phyloP scores from a whole-genome alignment of 1,284 basidiomycete genomes.

The Pterulicium gracile region DNA sequence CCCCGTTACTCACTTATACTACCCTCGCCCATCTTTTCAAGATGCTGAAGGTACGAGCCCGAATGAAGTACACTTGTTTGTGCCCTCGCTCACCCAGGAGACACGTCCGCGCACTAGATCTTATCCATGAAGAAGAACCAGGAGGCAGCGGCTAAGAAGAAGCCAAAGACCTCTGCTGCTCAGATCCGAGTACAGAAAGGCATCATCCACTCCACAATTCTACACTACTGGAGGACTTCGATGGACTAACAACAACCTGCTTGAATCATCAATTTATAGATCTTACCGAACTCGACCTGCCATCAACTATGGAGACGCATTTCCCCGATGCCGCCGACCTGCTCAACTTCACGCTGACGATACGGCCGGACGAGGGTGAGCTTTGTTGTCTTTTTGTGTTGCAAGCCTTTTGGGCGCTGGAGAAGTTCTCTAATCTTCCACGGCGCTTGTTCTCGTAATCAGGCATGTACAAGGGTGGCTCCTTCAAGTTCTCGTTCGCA shows the following conservation, averaged over 20 bases:
- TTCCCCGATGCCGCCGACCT: conserved; percentile 90
- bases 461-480: conserved; percentile 98
- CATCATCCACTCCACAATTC: conserved; percentile 20
- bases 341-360: conserved; percentile 92
- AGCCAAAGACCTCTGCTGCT: conserved; percentile 94
- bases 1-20: background rate
- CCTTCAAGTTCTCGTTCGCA: conserved; percentile 87
- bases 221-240: background rate
- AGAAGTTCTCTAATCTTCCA: background rate
- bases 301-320: conserved; percentile 90
- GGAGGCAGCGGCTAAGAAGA: conserved; percentile 89
- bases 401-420: conserved; percentile 8
- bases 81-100: background rate
- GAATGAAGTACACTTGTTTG: background rate
- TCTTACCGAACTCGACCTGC: conserved; percentile 92
- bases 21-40: background rate
- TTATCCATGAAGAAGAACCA: conserved; percentile 98
- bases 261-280: conserved; percentile 40
- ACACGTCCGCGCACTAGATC: conserved; percentile 47
- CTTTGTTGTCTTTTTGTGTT: conserved; percentile 6
- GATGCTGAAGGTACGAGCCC: background rate
- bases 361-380: conserved; percentile 93
- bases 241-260: conserved; percentile 7
- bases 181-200: conserved; percentile 99
- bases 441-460: conserved; percentile 2